phyloP scores from a whole-genome alignment of 176 grass and related monocot species.

The Typha latifolia region DNA sequence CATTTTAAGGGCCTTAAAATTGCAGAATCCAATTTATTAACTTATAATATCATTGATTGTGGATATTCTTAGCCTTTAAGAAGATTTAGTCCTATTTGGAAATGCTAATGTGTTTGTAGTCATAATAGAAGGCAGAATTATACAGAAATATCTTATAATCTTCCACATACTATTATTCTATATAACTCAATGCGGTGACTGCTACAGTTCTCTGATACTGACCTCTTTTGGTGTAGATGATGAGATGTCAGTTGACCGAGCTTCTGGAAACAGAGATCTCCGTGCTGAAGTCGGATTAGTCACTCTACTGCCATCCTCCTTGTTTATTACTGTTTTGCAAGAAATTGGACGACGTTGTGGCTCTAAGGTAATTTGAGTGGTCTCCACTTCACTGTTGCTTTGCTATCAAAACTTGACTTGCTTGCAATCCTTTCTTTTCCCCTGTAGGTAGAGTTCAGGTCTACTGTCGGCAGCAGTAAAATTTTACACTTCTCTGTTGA shows the following conservation, averaged over 20 bases:
- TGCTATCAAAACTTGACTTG: background rate
- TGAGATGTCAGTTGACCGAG: conserved; percentile 22
- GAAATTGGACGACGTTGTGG: conserved; percentile 70
- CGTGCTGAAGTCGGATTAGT: conserved; percentile 37
- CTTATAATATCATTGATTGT: background rate
- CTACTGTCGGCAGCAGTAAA: conserved; percentile 41
- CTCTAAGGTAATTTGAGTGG: conserved; percentile 42
- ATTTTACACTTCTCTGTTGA: conserved; percentile 71
- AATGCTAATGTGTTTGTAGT: too few relatives aligned
- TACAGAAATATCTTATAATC: too few relatives aligned
- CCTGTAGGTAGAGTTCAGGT: conserved; percentile 77
- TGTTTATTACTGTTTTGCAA: conserved; percentile 62
- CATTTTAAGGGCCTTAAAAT: background rate
- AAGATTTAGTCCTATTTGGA: too few relatives aligned
- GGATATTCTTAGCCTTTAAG: background rate
- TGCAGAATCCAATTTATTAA: background rate
- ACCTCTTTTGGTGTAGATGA: conserved; percentile 52
- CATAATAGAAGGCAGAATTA: too few relatives aligned
- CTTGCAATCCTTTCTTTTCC: background rate
- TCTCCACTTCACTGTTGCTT: conserved; percentile 10
- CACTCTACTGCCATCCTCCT: conserved; percentile 28
- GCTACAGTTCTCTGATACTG: background rate
- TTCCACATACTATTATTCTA: too few relatives aligned
- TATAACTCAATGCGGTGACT: background rate
- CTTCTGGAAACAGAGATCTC: conserved; percentile 32